phyloP scores from a whole-genome alignment of 1,139 yeast genomes.

The Waltiozyma sp. region DNA sequence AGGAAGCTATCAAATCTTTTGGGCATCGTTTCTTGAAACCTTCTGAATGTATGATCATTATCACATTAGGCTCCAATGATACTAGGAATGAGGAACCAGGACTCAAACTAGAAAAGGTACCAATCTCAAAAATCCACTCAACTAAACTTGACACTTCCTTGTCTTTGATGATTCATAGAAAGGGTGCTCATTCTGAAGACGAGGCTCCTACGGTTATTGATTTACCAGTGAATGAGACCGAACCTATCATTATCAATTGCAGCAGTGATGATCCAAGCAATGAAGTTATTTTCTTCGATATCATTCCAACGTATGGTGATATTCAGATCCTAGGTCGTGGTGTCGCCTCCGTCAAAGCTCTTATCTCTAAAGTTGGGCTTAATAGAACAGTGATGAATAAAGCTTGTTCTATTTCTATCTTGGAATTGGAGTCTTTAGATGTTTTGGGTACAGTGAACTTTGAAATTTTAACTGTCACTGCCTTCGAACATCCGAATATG shows the following conservation, averaged over 20 bases:
- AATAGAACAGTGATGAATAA: slow-evolving; percentile 60
- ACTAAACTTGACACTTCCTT: slow-evolving; percentile 86
- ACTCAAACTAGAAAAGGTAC: slow-evolving; percentile 61
- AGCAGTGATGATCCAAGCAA: slow-evolving; percentile 38
- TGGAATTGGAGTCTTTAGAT: slow-evolving; percentile 62
- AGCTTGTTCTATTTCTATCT: slow-evolving; percentile 63
- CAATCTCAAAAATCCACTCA: slow-evolving; percentile 61
- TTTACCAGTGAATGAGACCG: slow-evolving; percentile 79
- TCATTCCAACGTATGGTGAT: slow-evolving; percentile 82
- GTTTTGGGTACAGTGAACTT: slow-evolving; percentile 70
- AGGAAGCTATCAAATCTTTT: slow-evolving; percentile 57
- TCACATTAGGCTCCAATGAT: slow-evolving; percentile 85
- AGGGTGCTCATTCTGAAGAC: slow-evolving; percentile 25
- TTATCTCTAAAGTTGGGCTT: slow-evolving; percentile 60
- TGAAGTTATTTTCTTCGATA: slow-evolving; percentile 65
- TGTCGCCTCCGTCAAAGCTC: slow-evolving; percentile 58
- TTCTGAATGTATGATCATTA: slow-evolving; percentile 57
- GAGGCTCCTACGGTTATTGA: slow-evolving; percentile 68
- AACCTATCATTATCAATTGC: slow-evolving; percentile 67
- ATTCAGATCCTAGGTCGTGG: slow-evolving; percentile 71
- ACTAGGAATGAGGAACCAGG: slow-evolving; percentile 50
- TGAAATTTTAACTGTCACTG: slow-evolving; percentile 60
- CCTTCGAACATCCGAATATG: slow-evolving; percentile 68
- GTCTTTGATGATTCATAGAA: slow-evolving; percentile 59
- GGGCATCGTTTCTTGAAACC: slow-evolving; percentile 65